Base-by-base conservation (phyloP, 495 filamentous ascomycete species). In the Neurospora pannonica region DNA sequence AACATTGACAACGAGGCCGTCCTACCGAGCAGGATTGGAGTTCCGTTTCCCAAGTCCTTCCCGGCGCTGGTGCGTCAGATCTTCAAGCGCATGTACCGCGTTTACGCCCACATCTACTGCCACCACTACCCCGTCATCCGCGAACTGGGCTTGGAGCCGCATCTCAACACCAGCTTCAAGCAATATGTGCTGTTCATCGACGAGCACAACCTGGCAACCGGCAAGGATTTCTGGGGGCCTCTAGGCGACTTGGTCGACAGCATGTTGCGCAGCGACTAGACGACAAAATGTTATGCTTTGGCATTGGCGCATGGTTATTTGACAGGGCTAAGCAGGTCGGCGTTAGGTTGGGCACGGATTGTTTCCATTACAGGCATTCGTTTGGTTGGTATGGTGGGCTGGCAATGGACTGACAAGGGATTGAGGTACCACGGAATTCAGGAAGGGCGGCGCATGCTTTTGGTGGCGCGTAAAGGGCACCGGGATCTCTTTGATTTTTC, bases 101-200 rank as follows among this genome's bases (percentile, higher is more conserved):
- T 99, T 71, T 99, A 99, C 83, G 96, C 96, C 43, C 96, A 99
- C 83, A 97, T 99, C 78, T 99, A 99, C 88, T 99, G 96, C 88
- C 96, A 99, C 82, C 96, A 99, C 85, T 99, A 99, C 83, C 94
- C 94, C 19, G 96, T 99, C 62, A 91, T 99, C 71, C 91, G 97
- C 38, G 94, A 97, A 76, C 89, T 99, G 37, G 96, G 96, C 38
- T 88, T 99, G 73, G 96, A 99, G 84, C 94, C 96, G 40, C 96
- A 99, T 84, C 89, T 99, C 77, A 99, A 99, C 84, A 99, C 96
- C 69, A 96, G 93, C 85, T 99, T 99, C 89, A 99, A 99, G 87
- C 96, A 99, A 81, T 99, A 98, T 80, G 96, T 97, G 72, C 88
- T 98, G 62, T 98, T 98, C 85, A 94, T 98, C 76, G 92, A 98